Base-by-base conservation (phyloP, 1,139 yeast genomes). In the Kodamaea sp. region DNA sequence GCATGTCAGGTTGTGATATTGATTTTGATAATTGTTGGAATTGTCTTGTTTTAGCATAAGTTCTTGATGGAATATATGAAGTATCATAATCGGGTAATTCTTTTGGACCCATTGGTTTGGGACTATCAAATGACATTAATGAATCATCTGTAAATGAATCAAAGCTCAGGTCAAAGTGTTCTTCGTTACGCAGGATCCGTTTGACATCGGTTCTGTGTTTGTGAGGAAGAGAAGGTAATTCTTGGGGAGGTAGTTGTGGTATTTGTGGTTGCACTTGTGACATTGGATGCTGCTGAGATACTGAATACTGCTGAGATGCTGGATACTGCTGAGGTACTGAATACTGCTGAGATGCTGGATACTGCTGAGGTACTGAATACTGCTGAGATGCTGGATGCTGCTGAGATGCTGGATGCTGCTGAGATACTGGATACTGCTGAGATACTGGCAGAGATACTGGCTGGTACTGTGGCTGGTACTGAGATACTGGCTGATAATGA, bases 21-120 rank as follows among this genome's bases (percentile, higher is more conserved):
- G 48, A 37, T n/a, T 45, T 34, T 1, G 52, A 48, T 2, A 49
- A 32, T 23, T 46, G 50, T 24, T 50, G 52, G 33, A 42, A 48
- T 29, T 37, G 45, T 22, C 54, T 28, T 6, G 29, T 24, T 27
- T 40, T 46, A 27, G 32, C 27, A 6, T 25, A 7, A 22, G 33
- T 11, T 2, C 23, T n/a, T 15, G 29, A 10, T 9, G 30, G 15
- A 31, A 6, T 6, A 27, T 12, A 35, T 8, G 39, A 22, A 27
- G 20, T 27, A 2, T 56, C 62, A 36, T 66, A 67, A 7, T 64
- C 71, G 8, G 70, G 68, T 12, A 70, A 51, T 38, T 61, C 65
- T 45, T 60, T 63, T 1, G 76, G 75, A 0, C 76, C 76, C 61
- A 58, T 68, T 3, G 72, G 75, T 37, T 58, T 60, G 6, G 73